phyloP scores from a whole-genome alignment of 129 eudicot species.

The Heracleum sosnowskyi region DNA sequence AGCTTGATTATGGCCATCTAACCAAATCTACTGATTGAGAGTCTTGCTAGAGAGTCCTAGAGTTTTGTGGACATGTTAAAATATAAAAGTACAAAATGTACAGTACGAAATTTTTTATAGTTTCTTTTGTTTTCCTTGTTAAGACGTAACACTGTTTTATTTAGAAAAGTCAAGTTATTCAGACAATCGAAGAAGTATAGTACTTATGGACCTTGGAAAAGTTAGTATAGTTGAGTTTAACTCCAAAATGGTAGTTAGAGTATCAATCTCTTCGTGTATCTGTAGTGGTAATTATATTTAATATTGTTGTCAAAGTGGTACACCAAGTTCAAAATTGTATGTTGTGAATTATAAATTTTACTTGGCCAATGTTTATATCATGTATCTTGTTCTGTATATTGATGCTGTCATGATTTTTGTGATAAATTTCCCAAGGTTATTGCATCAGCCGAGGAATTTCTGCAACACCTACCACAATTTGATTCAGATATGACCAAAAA shows the following conservation, averaged over 20 bases:
- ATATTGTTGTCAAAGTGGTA: background rate
- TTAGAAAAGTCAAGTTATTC: background rate
- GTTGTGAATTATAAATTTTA: background rate
- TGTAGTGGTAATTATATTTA: background rate
- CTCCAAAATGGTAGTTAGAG: background rate
- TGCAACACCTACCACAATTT: conserved; percentile 72
- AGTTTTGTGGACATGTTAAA: background rate
- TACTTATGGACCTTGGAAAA: background rate
- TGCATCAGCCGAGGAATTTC: conserved; percentile 75
- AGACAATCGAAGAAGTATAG: background rate
- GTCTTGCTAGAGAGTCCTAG: background rate
- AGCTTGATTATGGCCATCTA: no score
- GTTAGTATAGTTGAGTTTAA: background rate
- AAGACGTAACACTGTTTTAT: background rate
- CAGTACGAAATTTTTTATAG: background rate
- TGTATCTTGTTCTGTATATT: background rate
- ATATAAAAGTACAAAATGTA: background rate
- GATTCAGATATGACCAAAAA: conserved; percentile 61
- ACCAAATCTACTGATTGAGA: no score
- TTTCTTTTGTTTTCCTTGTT: no score
- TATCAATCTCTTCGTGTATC: background rate
- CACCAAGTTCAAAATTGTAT: background rate
- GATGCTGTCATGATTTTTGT: conserved; percentile 7
- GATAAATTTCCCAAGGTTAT: conserved; percentile 34
- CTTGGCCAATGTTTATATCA: background rate